Evolutionary conservation across 2,329 filamentous ascomycete genomes (phyloP), one percentile per base, ranked within the genome.

Genomic region (Cordyceps tenuipes): DNA sequence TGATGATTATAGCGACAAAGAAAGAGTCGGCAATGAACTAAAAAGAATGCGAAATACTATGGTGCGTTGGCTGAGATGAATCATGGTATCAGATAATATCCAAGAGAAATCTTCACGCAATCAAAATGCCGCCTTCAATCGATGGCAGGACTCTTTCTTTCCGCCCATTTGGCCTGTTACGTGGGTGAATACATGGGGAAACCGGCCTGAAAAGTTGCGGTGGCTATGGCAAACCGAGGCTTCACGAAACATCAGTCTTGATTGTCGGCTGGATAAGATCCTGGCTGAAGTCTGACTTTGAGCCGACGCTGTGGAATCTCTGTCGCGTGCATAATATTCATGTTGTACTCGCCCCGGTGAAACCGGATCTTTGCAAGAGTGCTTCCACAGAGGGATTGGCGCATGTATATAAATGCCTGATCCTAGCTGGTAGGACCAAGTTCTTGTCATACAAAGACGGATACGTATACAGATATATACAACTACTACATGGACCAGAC

Each of bases 1-100:
- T 66, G 56, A 65, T 64, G 62, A 63, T 65, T 51, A 47, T 58
- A 29, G 56, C 56, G 23, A 54, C 51, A 13, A 53, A 43, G 9
- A 7, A 39, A 1, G 51, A 43, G 51, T 23, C 19, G 36, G 29
- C 29, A 12, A 5, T 52, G 19, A 52, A 52, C n/a, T n/a, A n/a
- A 5, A 17, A 17, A 1, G 26, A 43, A 43, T 44, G 36, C 36
- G 21, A 19, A 31, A 13, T 17, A 44, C 31, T 17, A 31, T 44
- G 17, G 15, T 17, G 15, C 23, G 17, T 9, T 54, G 15, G 36
- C 36, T 9, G 9, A n/a, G 36, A 29, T 29, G 21, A 34, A 26
- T 12, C 47, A 17, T 48, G 46, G 23, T 23, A 29, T 29, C 26
- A 29, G 34, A 17, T 15, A 10, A n/a, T 15, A 5, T 46, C 21